phyloP scores from a whole-genome alignment of 192 early-diverging fungal genomes.

The Martensiomyces pterosporus region DNA sequence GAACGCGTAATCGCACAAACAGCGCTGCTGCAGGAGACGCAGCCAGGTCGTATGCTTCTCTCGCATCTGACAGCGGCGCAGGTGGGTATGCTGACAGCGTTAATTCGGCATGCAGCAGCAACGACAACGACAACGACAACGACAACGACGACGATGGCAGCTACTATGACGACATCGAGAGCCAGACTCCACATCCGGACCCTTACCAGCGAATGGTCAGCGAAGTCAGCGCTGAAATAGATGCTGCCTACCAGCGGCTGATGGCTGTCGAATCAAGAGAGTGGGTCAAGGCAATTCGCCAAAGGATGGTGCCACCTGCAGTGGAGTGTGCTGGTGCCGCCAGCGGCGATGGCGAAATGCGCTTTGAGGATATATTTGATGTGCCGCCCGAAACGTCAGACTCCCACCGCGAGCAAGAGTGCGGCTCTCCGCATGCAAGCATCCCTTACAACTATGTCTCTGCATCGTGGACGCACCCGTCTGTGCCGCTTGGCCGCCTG shows the following conservation, averaged over 20 bases:
- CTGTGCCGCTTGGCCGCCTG: constrained; percentile 35
- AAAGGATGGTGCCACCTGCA: constrained; percentile 36
- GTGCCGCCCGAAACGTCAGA: constrained; percentile 11
- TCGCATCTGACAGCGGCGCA: constrained; percentile 6
- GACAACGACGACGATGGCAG: constrained; percentile 13
- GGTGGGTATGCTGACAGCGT: background rate
- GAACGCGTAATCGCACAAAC: constrained; percentile 13
- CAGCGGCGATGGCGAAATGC: constrained; percentile 6
- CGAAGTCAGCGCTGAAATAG: constrained; percentile 27
- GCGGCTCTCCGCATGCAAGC: constrained; percentile 13
- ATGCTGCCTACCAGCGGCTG: constrained; percentile 30
- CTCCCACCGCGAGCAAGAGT: constrained; percentile 12
- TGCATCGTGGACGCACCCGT: constrained; percentile 44
- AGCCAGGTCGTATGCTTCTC: constrained; percentile 9
- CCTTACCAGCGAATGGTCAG: constrained; percentile 18
- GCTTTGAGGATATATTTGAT: constrained; percentile 42
- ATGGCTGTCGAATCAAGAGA: constrained; percentile 36
- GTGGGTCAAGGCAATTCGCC: constrained; percentile 45
- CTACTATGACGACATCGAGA: background rate
- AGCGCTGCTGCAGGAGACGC: constrained; percentile 12
- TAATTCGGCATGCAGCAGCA: background rate
- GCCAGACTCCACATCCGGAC: background rate
- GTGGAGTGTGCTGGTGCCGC: constrained; percentile 1
- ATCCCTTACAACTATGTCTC: constrained; percentile 41
- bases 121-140: constrained; percentile 10